phyloP scores from a whole-genome alignment of 306 rosid genomes.

The Astragalus glycyphyllos region DNA sequence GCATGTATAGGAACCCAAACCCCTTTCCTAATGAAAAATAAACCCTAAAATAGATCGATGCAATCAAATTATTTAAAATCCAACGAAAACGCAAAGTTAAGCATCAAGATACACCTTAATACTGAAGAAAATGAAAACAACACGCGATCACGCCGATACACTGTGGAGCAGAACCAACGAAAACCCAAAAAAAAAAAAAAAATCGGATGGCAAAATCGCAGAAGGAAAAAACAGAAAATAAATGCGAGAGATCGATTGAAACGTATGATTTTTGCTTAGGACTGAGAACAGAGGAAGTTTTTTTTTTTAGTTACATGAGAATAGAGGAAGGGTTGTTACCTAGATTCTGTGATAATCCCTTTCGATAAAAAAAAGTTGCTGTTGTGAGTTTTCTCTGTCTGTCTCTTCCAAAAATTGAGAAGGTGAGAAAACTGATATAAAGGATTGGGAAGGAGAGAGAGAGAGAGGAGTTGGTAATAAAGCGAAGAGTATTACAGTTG shows the following conservation, averaged over 20 bases:
- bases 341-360: conserved; percentile 49
- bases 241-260: conserved; percentile 43
- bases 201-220: conserved; percentile 9
- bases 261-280: conserved; percentile 17
- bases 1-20: not conserved
- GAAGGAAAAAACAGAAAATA: conserved; percentile 40
- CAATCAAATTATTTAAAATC: conserved; percentile 1
- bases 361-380: conserved; percentile 7
- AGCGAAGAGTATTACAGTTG: not conserved
- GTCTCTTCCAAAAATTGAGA: conserved; percentile 30
- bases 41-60: conserved; percentile 43
- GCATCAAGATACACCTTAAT: conserved; percentile 27
- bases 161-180: conserved; percentile 25
- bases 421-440: conserved; percentile 33
- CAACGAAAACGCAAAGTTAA: conserved; percentile 18
- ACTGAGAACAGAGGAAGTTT: conserved; percentile 26
- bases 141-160: conserved; percentile 3
- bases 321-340: conserved; percentile 47
- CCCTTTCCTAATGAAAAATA: conserved; percentile 14
- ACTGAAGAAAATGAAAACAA: conserved; percentile 6
- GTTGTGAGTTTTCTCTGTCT: conserved; percentile 1
- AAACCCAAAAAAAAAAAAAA: conserved; percentile 14
- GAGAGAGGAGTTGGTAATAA: conserved; percentile 28
- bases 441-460: conserved; percentile 5
- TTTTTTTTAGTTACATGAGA: too few relatives aligned